These are phyloP conservation scores for Aquilaria agallochum DNA, from an alignment of 441 rosid genomes.

Conservation along the genomic window DNA sequence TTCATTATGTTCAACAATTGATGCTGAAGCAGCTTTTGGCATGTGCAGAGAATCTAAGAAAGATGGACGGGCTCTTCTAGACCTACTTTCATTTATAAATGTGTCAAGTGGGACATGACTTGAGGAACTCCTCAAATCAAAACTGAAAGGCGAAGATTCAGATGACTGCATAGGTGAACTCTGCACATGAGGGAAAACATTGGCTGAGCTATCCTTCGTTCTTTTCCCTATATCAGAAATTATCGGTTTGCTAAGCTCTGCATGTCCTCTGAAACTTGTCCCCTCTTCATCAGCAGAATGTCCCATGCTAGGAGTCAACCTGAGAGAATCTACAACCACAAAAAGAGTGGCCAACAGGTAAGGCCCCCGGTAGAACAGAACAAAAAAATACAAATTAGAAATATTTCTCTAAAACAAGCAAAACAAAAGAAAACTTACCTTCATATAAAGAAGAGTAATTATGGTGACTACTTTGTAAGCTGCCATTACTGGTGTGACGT, in stretches of 20 bases:
- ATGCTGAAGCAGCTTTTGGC: slow-evolving; percentile 44
- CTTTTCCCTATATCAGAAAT: slow-evolving; percentile 31
- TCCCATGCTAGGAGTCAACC: slow-evolving; percentile 28
- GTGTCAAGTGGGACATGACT: slow-evolving; percentile 29
- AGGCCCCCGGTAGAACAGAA: slow-evolving; percentile 13
- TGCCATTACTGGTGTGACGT: slow-evolving; percentile 20
- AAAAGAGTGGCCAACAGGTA: slow-evolving; percentile 9
- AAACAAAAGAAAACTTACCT: slow-evolving; percentile 22
- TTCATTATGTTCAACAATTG: slow-evolving; percentile 36
- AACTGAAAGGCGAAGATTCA: slow-evolving; percentile 41
- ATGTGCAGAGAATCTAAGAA: slow-evolving; percentile 83
- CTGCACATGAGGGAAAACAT: slow-evolving; percentile 31
- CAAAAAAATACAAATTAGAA: neutral
- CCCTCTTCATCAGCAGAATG: slow-evolving; percentile 40
- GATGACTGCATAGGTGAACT: slow-evolving; percentile 27
- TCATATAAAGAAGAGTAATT: slow-evolving; percentile 25
- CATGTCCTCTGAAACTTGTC: slow-evolving; percentile 23
- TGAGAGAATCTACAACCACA: slow-evolving; percentile 31
- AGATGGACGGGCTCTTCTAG: slow-evolving; percentile 76
- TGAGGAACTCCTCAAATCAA: slow-evolving; percentile 41
- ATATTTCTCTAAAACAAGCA: slow-evolving; percentile 1
- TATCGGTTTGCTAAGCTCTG: slow-evolving; percentile 24
- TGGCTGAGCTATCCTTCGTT: slow-evolving; percentile 39
- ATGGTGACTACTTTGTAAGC: slow-evolving; percentile 25
- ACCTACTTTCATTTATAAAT: slow-evolving; percentile 44